Base-by-base conservation (phyloP, 2,329 filamentous ascomycete species). In the Claviceps paspali region DNA sequence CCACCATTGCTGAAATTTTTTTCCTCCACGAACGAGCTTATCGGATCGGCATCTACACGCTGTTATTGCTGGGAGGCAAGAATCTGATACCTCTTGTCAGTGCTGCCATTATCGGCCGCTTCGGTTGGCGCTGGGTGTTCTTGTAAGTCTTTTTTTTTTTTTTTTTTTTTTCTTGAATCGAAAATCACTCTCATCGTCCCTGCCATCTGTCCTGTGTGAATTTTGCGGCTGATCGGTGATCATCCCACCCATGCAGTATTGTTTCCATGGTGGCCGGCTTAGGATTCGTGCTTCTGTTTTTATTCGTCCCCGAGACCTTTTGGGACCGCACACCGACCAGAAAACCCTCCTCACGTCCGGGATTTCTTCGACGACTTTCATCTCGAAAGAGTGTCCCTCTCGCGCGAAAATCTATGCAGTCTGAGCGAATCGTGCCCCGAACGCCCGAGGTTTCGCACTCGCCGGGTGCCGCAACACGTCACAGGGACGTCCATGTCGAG, bases 1-100 rank as follows among this genome's bases (percentile, higher is more conserved):
- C 88, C 12, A 94, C 86, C 0, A 88, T 96, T 49, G 86, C 87
- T 3, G 88, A 96, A 57, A 95, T 96, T 42, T 96, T 87, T 63
- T 95, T 94, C 52, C 65, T 96, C 15, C 88, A 96, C 50, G 88
- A 96, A 60, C 72, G 88, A 42, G 88, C 88, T 0, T 96, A 87
- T 53, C 79, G 88, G 4, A 76, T 96, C 31, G 91, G 91, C 8
- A 86, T 96, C 18, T 96, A 96, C 53, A 95, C 87, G 0, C 61
- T 96, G 15, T 64, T 96, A 5, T 67, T 96, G 10, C 70, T 96
- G 0, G 83, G 87, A 11, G 86, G 87, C 35, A 95, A 95, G 65
- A 96, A 95, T 48, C 54, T 96, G 44, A 69, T 94, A 4, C 88
- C 88, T 0, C 62, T 95, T 18, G 78, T 92, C 18, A 92, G 84